Base-by-base conservation (phyloP, 805 yeast species). In the Debaryomyces hansenii region DNA sequence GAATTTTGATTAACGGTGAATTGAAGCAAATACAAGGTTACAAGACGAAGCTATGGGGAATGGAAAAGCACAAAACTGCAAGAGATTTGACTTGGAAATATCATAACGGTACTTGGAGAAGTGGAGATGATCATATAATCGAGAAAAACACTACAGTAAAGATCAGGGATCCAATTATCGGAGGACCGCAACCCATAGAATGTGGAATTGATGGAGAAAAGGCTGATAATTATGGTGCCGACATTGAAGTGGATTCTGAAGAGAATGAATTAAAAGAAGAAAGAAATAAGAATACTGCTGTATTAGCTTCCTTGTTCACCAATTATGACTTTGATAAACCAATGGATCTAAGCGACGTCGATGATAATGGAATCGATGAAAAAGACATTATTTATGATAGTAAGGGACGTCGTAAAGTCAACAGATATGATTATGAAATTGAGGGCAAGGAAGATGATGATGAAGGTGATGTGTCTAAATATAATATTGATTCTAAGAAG, bases 21-120 rank as follows among this genome's bases (percentile, higher is more conserved):
- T 66, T 80, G 44, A 83, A 79, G 63, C 71, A 72, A 4, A 66
- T 86, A 46, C 80, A 79, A 55, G 72, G 84, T 53, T 78, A 77
- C 55, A 90, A 90, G 67, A 81, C 84, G 28, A 90, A 90, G 61
- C 75, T 94, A 35, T 92, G 99, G 99, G 98, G 98, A 3, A 77
- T 81, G 50, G 90, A 87, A 53, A 87, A 87, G 67, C 77, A 80
- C 51, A 84, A 79, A 56, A 70, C 75, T 2, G 62, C 75, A 2
- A 74, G 77, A 29, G 94, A 85, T 54, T 71, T 90, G 53, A 87
- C 85, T 0, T 78, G 74, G 64, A 70, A 72, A 44, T 91, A 79
- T 60, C 70, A 65, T 8, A 78, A 84, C 50, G 87, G 86, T 0
- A 78, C 75, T 39, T 90, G 97, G 97, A 78, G 77, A 54, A 88